These are phyloP conservation scores for Aspergillus hancockii DNA, from an alignment of 495 filamentous ascomycete genomes.

Conservation along the genomic window DNA sequence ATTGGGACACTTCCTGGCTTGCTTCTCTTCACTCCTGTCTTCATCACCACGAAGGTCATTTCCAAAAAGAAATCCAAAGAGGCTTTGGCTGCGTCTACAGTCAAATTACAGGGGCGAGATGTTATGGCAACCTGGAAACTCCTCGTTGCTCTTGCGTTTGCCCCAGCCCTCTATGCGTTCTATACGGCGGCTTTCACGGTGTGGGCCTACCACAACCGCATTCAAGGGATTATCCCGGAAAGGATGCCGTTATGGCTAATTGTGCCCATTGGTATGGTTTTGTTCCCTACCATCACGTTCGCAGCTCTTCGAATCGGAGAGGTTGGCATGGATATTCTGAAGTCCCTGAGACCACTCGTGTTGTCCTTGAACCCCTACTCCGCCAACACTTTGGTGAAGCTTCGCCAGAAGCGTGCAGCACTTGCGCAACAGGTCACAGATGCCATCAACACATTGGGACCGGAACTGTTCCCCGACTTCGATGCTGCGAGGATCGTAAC, in stretches of 20 bases:
- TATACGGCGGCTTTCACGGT: slow-evolving; percentile 74
- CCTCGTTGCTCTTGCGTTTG: slow-evolving; percentile 84
- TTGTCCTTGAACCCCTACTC: slow-evolving; percentile 83
- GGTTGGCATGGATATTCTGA: slow-evolving; percentile 96
- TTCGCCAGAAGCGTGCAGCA: slow-evolving; percentile 70
- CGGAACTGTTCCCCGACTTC: slow-evolving; percentile 97
- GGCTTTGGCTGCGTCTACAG: slow-evolving; percentile 86
- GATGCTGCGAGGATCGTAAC: slow-evolving; percentile 78
- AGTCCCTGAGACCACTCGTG: slow-evolving; percentile 88
- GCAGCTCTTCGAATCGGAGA: slow-evolving; percentile 94
- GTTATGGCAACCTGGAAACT: slow-evolving; percentile 99
- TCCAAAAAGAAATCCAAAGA: slow-evolving; percentile 88
- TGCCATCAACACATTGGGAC: slow-evolving; percentile 91
- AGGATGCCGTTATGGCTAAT: slow-evolving; percentile 82
- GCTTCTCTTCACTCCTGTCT: slow-evolving; percentile 86
- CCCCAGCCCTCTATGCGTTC: slow-evolving; percentile 79
- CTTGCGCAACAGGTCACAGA: slow-evolving; percentile 84
- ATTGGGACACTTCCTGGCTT: slow-evolving; percentile 85
- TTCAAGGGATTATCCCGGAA: slow-evolving; percentile 75
- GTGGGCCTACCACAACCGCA: slow-evolving; percentile 77
- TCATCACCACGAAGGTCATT: slow-evolving; percentile 84
- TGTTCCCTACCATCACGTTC: slow-evolving; percentile 89
- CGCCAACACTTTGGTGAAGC: slow-evolving; percentile 77
- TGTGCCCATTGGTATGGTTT: slow-evolving; percentile 65
- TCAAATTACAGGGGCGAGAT: slow-evolving; percentile 91